A percentile compares a stretch with the other conserved stretches of the same genome.
Evolutionary conservation across 352 stramenopile species (phyloP).

Genomic region (Phytopythium kandeliae): DNA sequence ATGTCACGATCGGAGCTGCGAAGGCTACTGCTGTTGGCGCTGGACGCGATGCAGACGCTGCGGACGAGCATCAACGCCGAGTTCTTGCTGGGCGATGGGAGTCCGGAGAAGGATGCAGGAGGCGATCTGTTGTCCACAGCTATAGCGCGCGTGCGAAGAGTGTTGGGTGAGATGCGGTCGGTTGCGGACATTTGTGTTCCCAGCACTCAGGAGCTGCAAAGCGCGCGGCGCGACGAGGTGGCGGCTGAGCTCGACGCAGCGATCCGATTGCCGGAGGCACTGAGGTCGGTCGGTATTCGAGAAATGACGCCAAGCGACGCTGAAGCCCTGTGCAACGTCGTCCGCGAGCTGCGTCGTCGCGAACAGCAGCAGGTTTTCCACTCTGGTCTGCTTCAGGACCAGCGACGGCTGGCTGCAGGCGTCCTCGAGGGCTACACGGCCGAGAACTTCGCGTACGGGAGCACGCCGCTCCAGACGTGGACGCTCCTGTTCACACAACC

Average conservation of each 20-base stretch:
- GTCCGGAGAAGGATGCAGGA: background rate
- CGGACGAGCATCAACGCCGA: slow-evolving; percentile 1
- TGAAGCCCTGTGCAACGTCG: background rate
- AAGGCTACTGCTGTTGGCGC: background rate
- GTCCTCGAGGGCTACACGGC: slow-evolving; percentile 18
- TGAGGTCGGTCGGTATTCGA: background rate
- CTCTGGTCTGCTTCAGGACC: slow-evolving; percentile 13
- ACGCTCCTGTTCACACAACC: slow-evolving; percentile 18
- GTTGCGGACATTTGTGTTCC: background rate
- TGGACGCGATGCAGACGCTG: background rate
- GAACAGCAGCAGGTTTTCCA: slow-evolving; percentile 36
- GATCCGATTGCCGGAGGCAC: background rate
- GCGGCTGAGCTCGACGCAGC: background rate
- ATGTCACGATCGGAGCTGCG: background rate
- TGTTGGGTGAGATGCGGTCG: background rate
- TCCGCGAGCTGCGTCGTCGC: slow-evolving; percentile 16
- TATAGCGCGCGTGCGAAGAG: background rate
- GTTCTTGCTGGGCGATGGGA: background rate
- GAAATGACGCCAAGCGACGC: background rate
- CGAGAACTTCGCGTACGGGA: slow-evolving; percentile 55
- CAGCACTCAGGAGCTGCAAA: background rate
- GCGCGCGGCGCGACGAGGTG: background rate
- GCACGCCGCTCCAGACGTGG: slow-evolving; percentile 47
- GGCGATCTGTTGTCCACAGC: background rate
- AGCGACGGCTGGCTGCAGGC: slow-evolving; percentile 11